These are phyloP conservation scores for Ophiostoma triangulosporum DNA, from an alignment of 2,329 filamentous ascomycete genomes.

Conservation along the genomic window DNA sequence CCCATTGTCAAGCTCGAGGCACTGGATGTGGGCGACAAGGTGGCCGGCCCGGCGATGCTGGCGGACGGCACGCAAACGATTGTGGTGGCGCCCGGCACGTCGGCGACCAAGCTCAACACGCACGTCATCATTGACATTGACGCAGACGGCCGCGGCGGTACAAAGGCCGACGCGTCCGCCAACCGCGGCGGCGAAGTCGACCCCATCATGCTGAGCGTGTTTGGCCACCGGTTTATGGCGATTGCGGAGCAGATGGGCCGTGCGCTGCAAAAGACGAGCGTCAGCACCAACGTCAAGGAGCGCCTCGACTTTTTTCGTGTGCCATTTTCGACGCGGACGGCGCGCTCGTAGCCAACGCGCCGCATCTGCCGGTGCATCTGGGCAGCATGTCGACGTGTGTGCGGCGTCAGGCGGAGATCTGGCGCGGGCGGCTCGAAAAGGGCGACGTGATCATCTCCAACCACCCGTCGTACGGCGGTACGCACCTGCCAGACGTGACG, in stretches of 20 bases:
- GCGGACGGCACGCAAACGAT: conserved; percentile 86
- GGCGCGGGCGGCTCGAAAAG: conserved; percentile 62
- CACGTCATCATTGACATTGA: conserved; percentile 82
- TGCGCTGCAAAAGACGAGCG: conserved; percentile 8
- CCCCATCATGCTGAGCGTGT: conserved; percentile 29
- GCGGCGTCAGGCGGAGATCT: conserved; percentile 63
- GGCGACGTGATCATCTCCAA: conserved; percentile 77
- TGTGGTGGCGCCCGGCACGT: conserved; percentile 66
- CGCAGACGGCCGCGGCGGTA: conserved; percentile 19
- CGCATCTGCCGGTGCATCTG: conserved; percentile 68
- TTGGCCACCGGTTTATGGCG: conserved; percentile 11
- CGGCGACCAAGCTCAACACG: conserved; percentile 66
- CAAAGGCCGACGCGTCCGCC: conserved; percentile 40
- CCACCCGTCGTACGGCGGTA: conserved; percentile 73
- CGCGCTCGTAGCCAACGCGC: conserved; percentile 65
- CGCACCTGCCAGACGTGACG: conserved; percentile 72
- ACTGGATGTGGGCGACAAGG: conserved; percentile 55
- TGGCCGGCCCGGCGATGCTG: conserved; percentile 72
- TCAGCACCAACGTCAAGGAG: conserved; percentile 11
- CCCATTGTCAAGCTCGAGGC: conserved; percentile 72
- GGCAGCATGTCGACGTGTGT: conserved; percentile 81
- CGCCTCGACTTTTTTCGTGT: conserved; percentile 40
- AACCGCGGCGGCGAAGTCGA: conserved; percentile 76
- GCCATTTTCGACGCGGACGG: conserved; percentile 67
- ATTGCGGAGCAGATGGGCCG: conserved; percentile 11